phyloP scores from a whole-genome alignment of 495 filamentous ascomycete genomes.

The Daldinia childiae region DNA sequence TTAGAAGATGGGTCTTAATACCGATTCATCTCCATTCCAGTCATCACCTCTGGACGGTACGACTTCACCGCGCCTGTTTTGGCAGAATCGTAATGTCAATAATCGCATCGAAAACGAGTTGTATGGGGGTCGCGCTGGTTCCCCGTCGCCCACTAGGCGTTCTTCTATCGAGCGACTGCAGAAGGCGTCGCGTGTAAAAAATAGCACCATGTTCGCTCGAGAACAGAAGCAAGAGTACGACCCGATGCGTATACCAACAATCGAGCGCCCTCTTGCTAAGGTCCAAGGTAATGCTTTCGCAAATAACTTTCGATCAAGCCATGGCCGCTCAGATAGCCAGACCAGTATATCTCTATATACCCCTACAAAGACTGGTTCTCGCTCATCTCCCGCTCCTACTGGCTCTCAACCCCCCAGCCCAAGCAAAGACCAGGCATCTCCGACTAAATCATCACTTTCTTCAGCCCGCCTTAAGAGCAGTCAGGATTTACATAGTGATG shows the following conservation, averaged over 20 bases:
- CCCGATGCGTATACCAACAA: conserved; percentile 74
- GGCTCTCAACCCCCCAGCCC: conserved; percentile 62
- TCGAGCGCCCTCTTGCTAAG: conserved; percentile 81
- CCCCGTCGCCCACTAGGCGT: conserved; percentile 75
- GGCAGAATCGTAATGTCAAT: conserved; percentile 80
- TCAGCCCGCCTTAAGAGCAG: conserved; percentile 74
- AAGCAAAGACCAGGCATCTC: conserved; percentile 77
- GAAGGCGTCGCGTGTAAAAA: conserved; percentile 92
- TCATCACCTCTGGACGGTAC: conserved; percentile 71
- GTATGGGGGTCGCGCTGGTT: conserved; percentile 65
- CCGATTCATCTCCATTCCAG: conserved; percentile 79
- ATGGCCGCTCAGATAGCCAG: conserved; percentile 59
- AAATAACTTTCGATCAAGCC: conserved; percentile 59
- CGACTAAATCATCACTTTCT: conserved; percentile 85
- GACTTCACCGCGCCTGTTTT: conserved; percentile 81
- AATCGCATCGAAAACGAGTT: conserved; percentile 74
- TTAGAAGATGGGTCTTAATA: conserved; percentile 63
- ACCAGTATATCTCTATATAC: conserved; percentile 57
- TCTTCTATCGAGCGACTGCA: conserved; percentile 94
- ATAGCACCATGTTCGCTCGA: conserved; percentile 92
- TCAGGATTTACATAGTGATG: conserved; percentile 77
- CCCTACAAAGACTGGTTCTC: conserved; percentile 47
- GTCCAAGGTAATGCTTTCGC: conserved; percentile 71
- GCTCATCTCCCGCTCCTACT: conserved; percentile 34
- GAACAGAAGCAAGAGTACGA: conserved; percentile 92